These are phyloP conservation scores for Penicillium coprophilum DNA, from an alignment of 495 filamentous ascomycete species.

Conservation along the genomic window DNA sequence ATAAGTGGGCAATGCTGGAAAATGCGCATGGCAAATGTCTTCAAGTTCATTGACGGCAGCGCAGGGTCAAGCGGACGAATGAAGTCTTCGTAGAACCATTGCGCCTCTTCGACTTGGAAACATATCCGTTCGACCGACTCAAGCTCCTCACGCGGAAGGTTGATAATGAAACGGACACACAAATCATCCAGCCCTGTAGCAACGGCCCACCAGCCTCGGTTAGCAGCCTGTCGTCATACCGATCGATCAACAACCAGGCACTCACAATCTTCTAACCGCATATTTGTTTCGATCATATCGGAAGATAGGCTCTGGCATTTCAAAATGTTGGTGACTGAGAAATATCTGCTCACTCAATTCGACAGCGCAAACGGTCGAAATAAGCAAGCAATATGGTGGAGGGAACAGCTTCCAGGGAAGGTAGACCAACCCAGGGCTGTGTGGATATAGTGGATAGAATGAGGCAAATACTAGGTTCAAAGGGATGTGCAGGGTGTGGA, in stretches of 20 bases:
- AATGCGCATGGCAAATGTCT: constrained; percentile 79
- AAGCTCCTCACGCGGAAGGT: constrained; percentile 87
- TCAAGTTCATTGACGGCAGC: constrained; percentile 79
- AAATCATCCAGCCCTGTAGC: constrained; percentile 86
- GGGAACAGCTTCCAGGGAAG: constrained; percentile 33
- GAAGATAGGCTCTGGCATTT: constrained; percentile 43
- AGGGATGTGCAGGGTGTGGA: background rate
- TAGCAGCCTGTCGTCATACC: constrained; percentile 9
- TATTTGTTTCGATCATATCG: constrained; percentile 76
- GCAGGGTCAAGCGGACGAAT: constrained; percentile 84
- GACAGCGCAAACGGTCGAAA: constrained; percentile 25
- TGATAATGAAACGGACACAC: constrained; percentile 93
- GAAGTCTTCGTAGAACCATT: constrained; percentile 99
- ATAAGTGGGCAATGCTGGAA: constrained; percentile 91
- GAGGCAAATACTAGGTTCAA: background rate
- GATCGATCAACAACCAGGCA: constrained; percentile 20
- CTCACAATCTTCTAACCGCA: constrained; percentile 87
- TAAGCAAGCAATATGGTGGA: constrained; percentile 24
- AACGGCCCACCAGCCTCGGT: constrained; percentile 12
- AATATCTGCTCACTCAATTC: constrained; percentile 4
- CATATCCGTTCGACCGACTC: constrained; percentile 88
- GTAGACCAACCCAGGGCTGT: constrained; percentile 32
- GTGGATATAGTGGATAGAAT: constrained; percentile 9
- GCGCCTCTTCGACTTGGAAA: constrained; percentile 97
- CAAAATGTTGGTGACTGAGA: constrained; percentile 22